phyloP scores from a whole-genome alignment of 345 rosid species.

The Salix viminalis region DNA sequence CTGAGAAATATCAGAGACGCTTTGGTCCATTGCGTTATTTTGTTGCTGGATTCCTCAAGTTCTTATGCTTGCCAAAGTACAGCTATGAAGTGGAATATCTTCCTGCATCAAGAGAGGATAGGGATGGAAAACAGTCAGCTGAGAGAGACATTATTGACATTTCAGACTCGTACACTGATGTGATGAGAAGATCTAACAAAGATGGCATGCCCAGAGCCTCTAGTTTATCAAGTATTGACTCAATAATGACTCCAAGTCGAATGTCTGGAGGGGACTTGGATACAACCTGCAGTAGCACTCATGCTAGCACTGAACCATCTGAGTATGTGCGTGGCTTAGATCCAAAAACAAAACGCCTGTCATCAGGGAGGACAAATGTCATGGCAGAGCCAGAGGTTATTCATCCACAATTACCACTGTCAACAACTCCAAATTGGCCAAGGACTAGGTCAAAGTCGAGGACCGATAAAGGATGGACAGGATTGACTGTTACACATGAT shows the following conservation, averaged over 20 bases:
- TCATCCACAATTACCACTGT: slow-evolving; percentile 73
- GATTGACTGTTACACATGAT: slow-evolving; percentile 64
- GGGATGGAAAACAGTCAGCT: slow-evolving; percentile 45
- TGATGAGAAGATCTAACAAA: slow-evolving; percentile 69
- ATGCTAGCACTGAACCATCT: slow-evolving; percentile 85
- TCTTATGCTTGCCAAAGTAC: slow-evolving; percentile 94
- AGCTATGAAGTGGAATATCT: slow-evolving; percentile 92
- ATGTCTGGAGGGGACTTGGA: slow-evolving; percentile 80
- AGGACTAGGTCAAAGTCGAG: slow-evolving; percentile 94
- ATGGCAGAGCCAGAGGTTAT: slow-evolving; percentile 81
- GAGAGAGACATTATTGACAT: slow-evolving; percentile 60
- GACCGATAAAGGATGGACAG: slow-evolving; percentile 86
- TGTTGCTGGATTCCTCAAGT: slow-evolving; percentile 95
- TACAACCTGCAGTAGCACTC: slow-evolving; percentile 60
- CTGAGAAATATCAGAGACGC: slow-evolving; percentile 87
- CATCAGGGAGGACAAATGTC: slow-evolving; percentile 70
- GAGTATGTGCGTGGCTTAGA: slow-evolving; percentile 92
- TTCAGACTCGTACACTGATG: slow-evolving; percentile 76
- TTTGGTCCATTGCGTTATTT: slow-evolving; percentile 96
- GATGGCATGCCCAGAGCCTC: slow-evolving; percentile 95
- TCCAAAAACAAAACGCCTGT: slow-evolving; percentile 79
- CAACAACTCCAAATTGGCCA: slow-evolving; percentile 91
- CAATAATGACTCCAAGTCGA: slow-evolving; percentile 78
- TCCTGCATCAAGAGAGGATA: slow-evolving; percentile 69
- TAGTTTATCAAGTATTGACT: slow-evolving; percentile 93